These are phyloP conservation scores for Gossypium anomalum DNA, from an alignment of 345 rosid species.

Conservation along the genomic window DNA sequence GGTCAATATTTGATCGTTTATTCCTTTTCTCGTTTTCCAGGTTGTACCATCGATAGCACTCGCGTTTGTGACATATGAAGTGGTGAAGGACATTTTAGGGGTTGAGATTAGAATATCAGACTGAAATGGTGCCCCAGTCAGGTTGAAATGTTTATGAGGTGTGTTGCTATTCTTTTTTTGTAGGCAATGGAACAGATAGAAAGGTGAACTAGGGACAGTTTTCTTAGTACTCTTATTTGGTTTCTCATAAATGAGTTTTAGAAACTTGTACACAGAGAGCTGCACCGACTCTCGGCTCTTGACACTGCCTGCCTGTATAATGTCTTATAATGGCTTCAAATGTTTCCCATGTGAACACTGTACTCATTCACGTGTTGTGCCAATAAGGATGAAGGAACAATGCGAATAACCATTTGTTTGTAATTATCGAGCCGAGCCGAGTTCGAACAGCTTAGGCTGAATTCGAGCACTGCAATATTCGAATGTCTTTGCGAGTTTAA, in stretches of 20 bases:
- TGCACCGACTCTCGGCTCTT: background rate
- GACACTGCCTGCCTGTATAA: slow-evolving; percentile 10
- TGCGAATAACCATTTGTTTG: slow-evolving; percentile 14
- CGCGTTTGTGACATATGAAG: slow-evolving; percentile 92
- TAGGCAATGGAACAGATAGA: slow-evolving; percentile 49
- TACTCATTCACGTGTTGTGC: slow-evolving; percentile 32
- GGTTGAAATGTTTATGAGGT: slow-evolving; percentile 6
- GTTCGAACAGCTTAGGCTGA: too few species aligned
- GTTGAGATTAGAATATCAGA: slow-evolving; percentile 91
- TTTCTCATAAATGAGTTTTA: slow-evolving; percentile 14
- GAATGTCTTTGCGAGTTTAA: too few species aligned
- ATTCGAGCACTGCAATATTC: too few species aligned
- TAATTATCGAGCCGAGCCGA: too few species aligned
- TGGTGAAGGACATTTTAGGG: slow-evolving; percentile 88
- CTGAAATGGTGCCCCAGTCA: slow-evolving; percentile 31
- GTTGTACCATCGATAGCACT: slow-evolving; percentile 96
- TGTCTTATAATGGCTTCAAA: background rate
- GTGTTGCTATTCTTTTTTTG: slow-evolving; percentile 52
- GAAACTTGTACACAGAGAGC: slow-evolving; percentile 1
- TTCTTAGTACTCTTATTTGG: background rate
- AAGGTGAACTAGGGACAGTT: slow-evolving; percentile 36
- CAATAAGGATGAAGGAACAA: slow-evolving; percentile 35
- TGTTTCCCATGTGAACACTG: slow-evolving; percentile 23
- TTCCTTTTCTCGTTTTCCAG: slow-evolving; percentile 31
- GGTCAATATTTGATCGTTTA: background rate